Evolutionary conservation across 305 asterid species (phyloP).

Genomic region (Ilex paraguariensis): DNA sequence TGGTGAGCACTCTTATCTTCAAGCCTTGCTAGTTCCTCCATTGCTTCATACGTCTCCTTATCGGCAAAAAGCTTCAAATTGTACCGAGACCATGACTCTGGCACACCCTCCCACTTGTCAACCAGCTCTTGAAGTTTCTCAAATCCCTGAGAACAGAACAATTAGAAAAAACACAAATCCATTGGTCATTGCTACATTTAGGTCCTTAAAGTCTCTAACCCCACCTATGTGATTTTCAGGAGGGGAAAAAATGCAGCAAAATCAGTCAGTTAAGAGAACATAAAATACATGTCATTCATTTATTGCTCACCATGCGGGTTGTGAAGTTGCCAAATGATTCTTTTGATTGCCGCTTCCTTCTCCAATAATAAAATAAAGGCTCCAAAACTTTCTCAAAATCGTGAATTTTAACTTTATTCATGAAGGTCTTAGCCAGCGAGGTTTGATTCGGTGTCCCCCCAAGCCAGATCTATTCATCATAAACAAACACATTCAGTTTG

Average conservation of each 20-base stretch:
- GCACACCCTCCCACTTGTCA: conserved; percentile 77
- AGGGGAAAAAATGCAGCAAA: not conserved
- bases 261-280: not conserved
- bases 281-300: not conserved
- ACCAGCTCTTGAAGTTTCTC: conserved; percentile 72
- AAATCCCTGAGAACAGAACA: conserved; percentile 46
- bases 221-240: no score
- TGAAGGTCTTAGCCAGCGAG: conserved; percentile 52
- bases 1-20: conserved; percentile 76
- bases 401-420: conserved; percentile 86
- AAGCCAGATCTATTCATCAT: conserved; percentile 64
- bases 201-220: no score
- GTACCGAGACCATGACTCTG: conserved; percentile 45
- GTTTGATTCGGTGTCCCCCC: conserved; percentile 91
- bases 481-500: conserved; percentile 3
- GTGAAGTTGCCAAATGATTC: conserved; percentile 92
- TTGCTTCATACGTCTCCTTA: conserved; percentile 66
- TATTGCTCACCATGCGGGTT: conserved; percentile 60
- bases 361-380: conserved; percentile 90
- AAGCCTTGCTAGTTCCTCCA: conserved; percentile 56
- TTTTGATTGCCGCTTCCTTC: conserved; percentile 51
- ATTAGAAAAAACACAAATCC: not conserved
- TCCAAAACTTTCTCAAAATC: conserved; percentile 86
- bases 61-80: conserved; percentile 79
- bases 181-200: no score